Conservation (phyloP, 345 rosid genomes). For the Populus davidiana region DNA sequence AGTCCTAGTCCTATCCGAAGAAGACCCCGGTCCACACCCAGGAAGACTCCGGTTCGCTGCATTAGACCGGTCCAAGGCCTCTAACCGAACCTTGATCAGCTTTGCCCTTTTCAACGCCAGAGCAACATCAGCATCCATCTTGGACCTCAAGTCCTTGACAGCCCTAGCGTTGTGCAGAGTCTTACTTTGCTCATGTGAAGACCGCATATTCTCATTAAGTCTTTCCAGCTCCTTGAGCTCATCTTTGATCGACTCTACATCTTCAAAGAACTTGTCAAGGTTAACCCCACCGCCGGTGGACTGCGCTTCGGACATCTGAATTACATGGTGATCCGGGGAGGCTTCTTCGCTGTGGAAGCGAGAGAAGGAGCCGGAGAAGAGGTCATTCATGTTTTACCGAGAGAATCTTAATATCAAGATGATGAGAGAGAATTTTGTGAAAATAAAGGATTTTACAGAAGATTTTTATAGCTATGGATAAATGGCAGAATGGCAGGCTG, state of each 20-base stretch:
- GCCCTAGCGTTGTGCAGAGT: constrained; percentile 74
- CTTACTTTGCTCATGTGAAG: constrained; percentile 87
- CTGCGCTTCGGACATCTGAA: constrained; percentile 38
- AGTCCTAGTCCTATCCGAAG: constrained; percentile 83
- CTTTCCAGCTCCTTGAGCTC: constrained; percentile 74
- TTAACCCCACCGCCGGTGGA: constrained; percentile 61
- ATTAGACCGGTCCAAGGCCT: constrained; percentile 85
- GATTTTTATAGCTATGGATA: background rate
- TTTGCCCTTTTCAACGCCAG: constrained; percentile 79
- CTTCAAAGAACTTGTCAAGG: constrained; percentile 78
- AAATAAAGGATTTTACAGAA: background rate
- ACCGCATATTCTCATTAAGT: constrained; percentile 50
- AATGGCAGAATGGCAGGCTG: background rate
- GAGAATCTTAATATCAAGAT: no score
- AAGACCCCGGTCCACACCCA: constrained; percentile 83
- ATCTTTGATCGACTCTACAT: constrained; percentile 76
- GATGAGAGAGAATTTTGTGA: background rate
- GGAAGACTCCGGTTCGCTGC: constrained; percentile 73
- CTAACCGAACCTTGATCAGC: constrained; percentile 68
- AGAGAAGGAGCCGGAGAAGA: constrained; percentile 76
- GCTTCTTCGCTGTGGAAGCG: constrained; percentile 36
- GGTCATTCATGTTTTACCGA: constrained; percentile 54
- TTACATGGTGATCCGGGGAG: constrained; percentile 39
- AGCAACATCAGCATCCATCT: constrained; percentile 83
- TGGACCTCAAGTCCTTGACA: constrained; percentile 67